Evolutionary conservation across 2,329 filamentous ascomycete genomes (phyloP).

Genomic region (Fusarium xylarioides): DNA sequence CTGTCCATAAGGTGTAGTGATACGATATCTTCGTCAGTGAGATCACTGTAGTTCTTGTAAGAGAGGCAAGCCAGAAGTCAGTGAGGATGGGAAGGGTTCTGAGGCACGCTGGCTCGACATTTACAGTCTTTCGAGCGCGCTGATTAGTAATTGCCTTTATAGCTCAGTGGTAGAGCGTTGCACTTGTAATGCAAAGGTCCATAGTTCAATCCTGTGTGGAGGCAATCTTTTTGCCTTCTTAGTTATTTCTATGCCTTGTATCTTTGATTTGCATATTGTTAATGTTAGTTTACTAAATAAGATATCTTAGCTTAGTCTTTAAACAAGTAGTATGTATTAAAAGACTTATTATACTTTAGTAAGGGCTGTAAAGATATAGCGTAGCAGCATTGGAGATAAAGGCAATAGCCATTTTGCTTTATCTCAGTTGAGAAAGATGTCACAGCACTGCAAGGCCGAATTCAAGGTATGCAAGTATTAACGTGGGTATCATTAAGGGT

Average conservation of each 20-base stretch:
- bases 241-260: background rate
- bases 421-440: background rate
- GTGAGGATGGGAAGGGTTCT: no score
- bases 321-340: background rate
- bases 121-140: rapidly evolving
- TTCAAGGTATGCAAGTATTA: conserved; percentile 14
- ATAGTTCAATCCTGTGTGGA: conserved; percentile 38
- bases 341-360: background rate
- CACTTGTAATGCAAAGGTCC: conserved; percentile 39
- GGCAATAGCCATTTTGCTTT: background rate
- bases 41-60: background rate
- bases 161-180: conserved; percentile 39
- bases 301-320: background rate
- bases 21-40: background rate
- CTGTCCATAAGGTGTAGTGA: no score
- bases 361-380: background rate
- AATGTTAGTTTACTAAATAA: background rate
- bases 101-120: background rate
- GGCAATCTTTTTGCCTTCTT: conserved; percentile 13
- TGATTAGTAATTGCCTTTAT: conserved; percentile 18
- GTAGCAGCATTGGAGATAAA: background rate
- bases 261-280: background rate
- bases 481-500: conserved; percentile 38
- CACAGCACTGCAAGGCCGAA: background rate
- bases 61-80: background rate